Percentiles rank a stretch among this genome's conserved stretches.
phyloP scores from a whole-genome alignment of 768 basidiomycete species.

The Lyophyllum semitale region DNA sequence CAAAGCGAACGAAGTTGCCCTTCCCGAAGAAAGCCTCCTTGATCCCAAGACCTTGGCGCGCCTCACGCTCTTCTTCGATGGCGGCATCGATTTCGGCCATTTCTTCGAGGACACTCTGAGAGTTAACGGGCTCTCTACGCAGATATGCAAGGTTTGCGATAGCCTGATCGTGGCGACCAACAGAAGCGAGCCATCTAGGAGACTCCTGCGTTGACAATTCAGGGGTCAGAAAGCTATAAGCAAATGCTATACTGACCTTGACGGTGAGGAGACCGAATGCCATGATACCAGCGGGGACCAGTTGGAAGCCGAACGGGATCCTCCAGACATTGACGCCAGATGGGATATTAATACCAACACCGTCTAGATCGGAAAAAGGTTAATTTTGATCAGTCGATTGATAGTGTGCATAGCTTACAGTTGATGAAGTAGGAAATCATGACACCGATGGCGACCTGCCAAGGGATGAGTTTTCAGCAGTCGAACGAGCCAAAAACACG shows the following conservation, averaged over 20 bases:
- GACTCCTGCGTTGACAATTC: slow-evolving; percentile 76
- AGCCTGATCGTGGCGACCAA: slow-evolving; percentile 56
- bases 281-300: slow-evolving; percentile 80
- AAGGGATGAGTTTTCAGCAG: not conserved
- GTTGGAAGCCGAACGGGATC: slow-evolving; percentile 76
- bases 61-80: slow-evolving; percentile 70
- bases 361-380: slow-evolving; percentile 41
- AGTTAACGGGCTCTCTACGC: slow-evolving; percentile 46
- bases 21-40: slow-evolving; percentile 80
- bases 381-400: not conserved
- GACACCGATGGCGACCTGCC: slow-evolving; percentile 72
- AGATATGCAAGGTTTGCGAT: slow-evolving; percentile 64
- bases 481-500: not conserved
- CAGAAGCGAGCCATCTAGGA: slow-evolving; percentile 75
- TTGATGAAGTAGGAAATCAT: slow-evolving; percentile 87
- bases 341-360: slow-evolving; percentile 56
- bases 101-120: slow-evolving; percentile 53
- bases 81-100: slow-evolving; percentile 83
- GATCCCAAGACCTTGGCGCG: slow-evolving; percentile 62
- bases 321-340: slow-evolving; percentile 59
- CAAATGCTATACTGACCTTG: slow-evolving; percentile 45
- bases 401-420: slow-evolving; percentile 42
- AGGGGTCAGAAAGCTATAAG: too few relatives aligned
- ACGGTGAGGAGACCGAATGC: slow-evolving; percentile 65
- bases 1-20: slow-evolving; percentile 80